Base-by-base conservation (phyloP, 495 filamentous ascomycete species). In the Durotheca rogersii region DNA sequence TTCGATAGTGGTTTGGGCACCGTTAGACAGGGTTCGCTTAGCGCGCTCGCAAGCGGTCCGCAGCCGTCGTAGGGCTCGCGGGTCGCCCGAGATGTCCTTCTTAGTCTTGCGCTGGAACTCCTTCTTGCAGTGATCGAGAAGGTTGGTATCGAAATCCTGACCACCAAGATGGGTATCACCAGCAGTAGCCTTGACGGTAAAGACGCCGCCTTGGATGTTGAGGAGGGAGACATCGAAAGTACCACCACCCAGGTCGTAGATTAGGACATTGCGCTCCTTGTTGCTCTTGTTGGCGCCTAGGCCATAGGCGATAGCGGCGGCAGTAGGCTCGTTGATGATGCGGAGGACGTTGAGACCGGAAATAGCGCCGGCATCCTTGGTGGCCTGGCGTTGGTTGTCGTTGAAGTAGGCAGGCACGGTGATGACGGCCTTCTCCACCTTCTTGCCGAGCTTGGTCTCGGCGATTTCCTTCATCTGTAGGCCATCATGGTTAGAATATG, bases 341-440 rank as follows among this genome's bases (percentile, higher is more conserved):
- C 93, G 93, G 74, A 96, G 90, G 49, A 96, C 88, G 77, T 98
- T 96, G 45, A 98, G 81, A 67, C 92, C 93, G 59, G 92, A 83
- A 70, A 98, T 98, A 68, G 92, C 86, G 81, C 93, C 93, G 61
- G 93, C 88, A 69, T 98, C 93, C 81, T 98, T 98, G 73, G 93
- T 98, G 49, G 93, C 91, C 76, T 96, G 92, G 74, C 92, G 89
- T 78, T 98, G 93, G 64, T 91, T 94, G 82, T 96, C 93, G 80
- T 96, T 98, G 88, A 98, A 98, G 81, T 98, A 98, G 67, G 92
- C 93, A 16, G 93, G 92, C 52, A 98, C 92, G 56, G 92, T 98
- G 70, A 98, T 86, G 67, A 98, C 92, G 42, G 92, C 93, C 77
- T 96, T 96, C 81, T 95, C 90, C 72, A 98, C 88, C 65, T 89